These are phyloP conservation scores for Pilatotrama ljubarskyi DNA, from an alignment of 768 basidiomycete genomes.

Conservation along the genomic window DNA sequence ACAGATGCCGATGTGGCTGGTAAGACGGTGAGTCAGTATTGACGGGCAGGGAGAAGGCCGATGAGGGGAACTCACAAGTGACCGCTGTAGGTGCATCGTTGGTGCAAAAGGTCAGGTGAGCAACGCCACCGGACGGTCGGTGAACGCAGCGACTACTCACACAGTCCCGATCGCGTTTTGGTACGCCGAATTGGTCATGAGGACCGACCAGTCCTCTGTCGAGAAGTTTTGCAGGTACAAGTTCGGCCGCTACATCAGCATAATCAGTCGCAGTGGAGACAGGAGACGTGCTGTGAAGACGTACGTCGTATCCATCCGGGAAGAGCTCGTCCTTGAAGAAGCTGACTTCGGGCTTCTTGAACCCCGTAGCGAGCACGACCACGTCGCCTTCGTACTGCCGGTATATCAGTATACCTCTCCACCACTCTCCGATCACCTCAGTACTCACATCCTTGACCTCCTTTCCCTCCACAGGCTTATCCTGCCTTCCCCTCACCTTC, in stretches of 20 bases:
- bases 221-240: slow-evolving; percentile 58
- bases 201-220: slow-evolving; percentile 52
- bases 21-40: not conserved
- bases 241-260: slow-evolving; percentile 42
- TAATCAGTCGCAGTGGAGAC: not conserved
- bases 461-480: slow-evolving; percentile 36
- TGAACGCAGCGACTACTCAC: slow-evolving; percentile 20
- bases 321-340: slow-evolving; percentile 52
- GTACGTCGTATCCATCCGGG: slow-evolving; percentile 48
- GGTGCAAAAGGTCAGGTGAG: too few species aligned
- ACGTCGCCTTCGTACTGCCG: slow-evolving; percentile 45
- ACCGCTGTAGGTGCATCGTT: slow-evolving; percentile 32
- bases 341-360: slow-evolving; percentile 44
- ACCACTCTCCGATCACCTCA: not conserved
- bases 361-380: slow-evolving; percentile 55
- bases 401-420: too few species aligned
- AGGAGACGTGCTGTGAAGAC: too few species aligned
- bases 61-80: slow-evolving; percentile 40
- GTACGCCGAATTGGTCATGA: slow-evolving; percentile 54
- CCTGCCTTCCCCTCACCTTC: slow-evolving; percentile 38
- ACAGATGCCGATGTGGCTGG: slow-evolving; percentile 57
- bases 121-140: too few species aligned
- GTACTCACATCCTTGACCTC: slow-evolving; percentile 30
- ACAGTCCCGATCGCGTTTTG: slow-evolving; percentile 47
- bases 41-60: not conserved